Conservation (phyloP, 305 asterid species). For the Ruellia speciosa region DNA sequence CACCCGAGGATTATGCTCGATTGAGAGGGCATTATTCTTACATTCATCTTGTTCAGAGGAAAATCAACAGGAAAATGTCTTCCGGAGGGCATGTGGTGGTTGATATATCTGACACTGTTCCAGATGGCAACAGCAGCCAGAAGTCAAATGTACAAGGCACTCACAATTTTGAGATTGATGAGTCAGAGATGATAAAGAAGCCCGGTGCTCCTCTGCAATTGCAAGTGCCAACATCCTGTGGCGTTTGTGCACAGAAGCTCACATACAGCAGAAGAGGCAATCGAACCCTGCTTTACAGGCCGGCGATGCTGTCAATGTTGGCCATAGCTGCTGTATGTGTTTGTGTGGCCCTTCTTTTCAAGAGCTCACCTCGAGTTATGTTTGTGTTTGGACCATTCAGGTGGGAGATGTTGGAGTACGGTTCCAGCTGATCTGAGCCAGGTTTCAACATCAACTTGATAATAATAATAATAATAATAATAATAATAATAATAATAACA, state of each 20-base stretch:
- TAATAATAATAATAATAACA: neutral
- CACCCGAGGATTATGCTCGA: constrained; percentile 64
- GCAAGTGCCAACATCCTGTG: constrained; percentile 21
- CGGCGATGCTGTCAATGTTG: constrained; percentile 66
- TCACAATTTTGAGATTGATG: constrained; percentile 34
- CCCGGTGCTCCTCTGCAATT: constrained; percentile 2
- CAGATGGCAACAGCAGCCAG: constrained; percentile 29
- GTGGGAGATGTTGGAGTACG: constrained; percentile 77
- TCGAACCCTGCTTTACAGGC: constrained; percentile 45
- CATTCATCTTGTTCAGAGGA: constrained; percentile 61
- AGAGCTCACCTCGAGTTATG: constrained; percentile 57
- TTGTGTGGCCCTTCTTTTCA: constrained; percentile 69
- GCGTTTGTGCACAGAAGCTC: constrained; percentile 38
- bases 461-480: no score
- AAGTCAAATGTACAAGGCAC: constrained; percentile 19
- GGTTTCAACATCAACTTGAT: neutral
- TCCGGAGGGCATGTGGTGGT: constrained; percentile 42
- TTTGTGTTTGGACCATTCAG: constrained; percentile 59
- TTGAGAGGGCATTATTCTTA: constrained; percentile 67
- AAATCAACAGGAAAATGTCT: constrained; percentile 35
- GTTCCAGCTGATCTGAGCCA: constrained; percentile 31
- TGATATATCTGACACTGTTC: constrained; percentile 32
- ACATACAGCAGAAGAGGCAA: neutral
- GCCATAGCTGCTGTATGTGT: constrained; percentile 78
- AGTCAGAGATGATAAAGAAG: constrained; percentile 14